Evolutionary conservation across 78 protist species (phyloP).

Genomic region (Dictyostelium purpureum): DNA sequence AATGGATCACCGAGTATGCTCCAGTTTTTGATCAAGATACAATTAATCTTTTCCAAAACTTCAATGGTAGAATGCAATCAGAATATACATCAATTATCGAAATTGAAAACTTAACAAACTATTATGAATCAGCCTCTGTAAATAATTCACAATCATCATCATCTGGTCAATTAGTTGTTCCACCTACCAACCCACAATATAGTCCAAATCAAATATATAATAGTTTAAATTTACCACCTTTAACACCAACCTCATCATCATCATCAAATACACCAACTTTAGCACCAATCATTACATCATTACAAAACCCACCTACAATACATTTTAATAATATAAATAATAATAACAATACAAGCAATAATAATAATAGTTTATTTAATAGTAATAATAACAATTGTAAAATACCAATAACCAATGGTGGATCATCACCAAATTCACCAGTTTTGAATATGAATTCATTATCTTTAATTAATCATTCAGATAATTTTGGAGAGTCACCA

Average conservation of each 20-base stretch:
- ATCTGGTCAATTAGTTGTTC: not conserved
- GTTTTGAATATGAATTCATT: slow-evolving; percentile 9
- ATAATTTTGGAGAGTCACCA: slow-evolving; percentile 9
- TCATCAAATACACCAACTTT: not conserved
- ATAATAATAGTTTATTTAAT: not conserved
- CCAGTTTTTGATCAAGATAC: slow-evolving; percentile 21
- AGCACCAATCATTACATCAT: not conserved
- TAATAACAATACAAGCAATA: not conserved
- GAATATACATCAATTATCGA: slow-evolving; percentile 7
- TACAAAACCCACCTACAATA: too few species aligned
- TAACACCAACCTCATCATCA: not conserved
- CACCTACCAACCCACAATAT: too few species aligned
- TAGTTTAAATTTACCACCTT: not conserved
- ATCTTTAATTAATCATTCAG: not conserved
- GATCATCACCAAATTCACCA: slow-evolving; percentile 1
- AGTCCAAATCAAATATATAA: not conserved
- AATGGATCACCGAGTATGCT: slow-evolving; percentile 4
- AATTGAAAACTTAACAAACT: not conserved
- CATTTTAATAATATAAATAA: too few species aligned
- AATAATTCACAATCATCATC: not conserved
- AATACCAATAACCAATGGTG: not conserved
- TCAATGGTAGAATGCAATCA: slow-evolving; percentile 17
- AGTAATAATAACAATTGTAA: not conserved
- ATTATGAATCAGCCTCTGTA: not conserved
- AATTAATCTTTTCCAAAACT: slow-evolving; percentile 6